Evolutionary conservation across 1,139 yeast genomes (phyloP).

Genomic region (Yamadazyma spencermartinsiae): DNA sequence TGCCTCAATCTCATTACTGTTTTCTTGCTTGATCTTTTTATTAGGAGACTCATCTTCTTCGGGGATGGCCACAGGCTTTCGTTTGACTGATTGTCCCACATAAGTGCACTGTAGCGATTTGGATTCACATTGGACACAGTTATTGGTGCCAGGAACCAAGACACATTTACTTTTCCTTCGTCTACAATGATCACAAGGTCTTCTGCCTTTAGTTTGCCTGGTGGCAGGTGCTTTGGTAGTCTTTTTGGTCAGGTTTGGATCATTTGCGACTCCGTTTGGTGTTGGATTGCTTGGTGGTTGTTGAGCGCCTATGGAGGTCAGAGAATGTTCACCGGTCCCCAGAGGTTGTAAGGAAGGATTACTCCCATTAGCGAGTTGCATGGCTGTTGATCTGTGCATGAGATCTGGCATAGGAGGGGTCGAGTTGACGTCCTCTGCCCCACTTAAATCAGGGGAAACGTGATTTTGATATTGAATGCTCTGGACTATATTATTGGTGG

Average conservation of each 20-base stretch:
- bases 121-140: constrained; percentile 69
- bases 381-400: too few species aligned
- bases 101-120: constrained; percentile 68
- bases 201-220: constrained; percentile 27
- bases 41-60: constrained; percentile 15
- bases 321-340: too few species aligned
- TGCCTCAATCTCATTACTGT: constrained; percentile 26
- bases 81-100: constrained; percentile 31
- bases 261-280: not conserved
- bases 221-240: constrained; percentile 1
- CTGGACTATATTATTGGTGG: constrained; percentile 29
- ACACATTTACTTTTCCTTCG: constrained; percentile 67
- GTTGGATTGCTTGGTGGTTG: not conserved
- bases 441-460: constrained; percentile 18
- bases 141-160: constrained; percentile 53
- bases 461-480: constrained; percentile 36
- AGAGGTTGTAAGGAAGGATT: too few species aligned
- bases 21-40: constrained; percentile 5
- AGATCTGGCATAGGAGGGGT: constrained; percentile 5
- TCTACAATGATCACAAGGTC: constrained; percentile 72
- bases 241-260: constrained; percentile 11
- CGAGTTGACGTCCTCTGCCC: constrained; percentile 2
- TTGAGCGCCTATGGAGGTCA: not conserved
- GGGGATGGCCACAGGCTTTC: constrained; percentile 26
- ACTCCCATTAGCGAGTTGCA: too few species aligned